Evolutionary conservation across 192 early-diverging fungal genomes (phyloP), one percentile per base, ranked within the genome.

Genomic region (Coemansia sp.): DNA sequence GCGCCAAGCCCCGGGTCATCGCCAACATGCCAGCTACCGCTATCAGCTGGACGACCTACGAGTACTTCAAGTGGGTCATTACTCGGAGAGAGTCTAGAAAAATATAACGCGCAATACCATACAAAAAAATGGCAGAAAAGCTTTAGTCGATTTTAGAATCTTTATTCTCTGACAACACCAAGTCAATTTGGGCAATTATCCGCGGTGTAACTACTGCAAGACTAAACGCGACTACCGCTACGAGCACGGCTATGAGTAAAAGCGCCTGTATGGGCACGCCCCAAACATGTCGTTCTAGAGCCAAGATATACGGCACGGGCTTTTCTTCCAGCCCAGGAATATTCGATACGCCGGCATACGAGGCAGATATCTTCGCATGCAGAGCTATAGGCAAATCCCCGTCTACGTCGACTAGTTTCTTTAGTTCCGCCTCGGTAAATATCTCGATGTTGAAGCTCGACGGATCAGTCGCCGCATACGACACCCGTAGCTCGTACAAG

Each of bases 11-110:
- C 7, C 76, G 96, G 28, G 81, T 97, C 16, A 75, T 98, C 50
- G 87, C 90, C 11, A 87, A 98, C 67, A 87, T 95, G 83, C 94
- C 96, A 0, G 85, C 88, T 30, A 94, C 94, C 0, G 94, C 94
- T 18, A 91, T 98, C 48, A 89, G 88, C 69, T 98, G 96, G 96
- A 90, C 88, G 41, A 91, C 93, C 0, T 91, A 91, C 71, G 89
- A 91, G 64, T 91, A 89, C 56, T 87, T 89, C 44, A 91, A 91
- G 58, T 91, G 85, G 87, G 51, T 82, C 21, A 79, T 88, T 45
- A 54, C 64, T 1, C 69, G 66, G 66, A 62, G 76, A 72, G 59
- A 67, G 11, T 43, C 62, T 4, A 2, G 34, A 12, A 51, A 51
- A 39, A n/a, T n/a, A 9, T 51, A 51, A 14, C n/a, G 0, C 32